These are phyloP conservation scores for Exutisphaerella laricina DNA, from an alignment of 2,329 filamentous ascomycete genomes.

Conservation along the genomic window DNA sequence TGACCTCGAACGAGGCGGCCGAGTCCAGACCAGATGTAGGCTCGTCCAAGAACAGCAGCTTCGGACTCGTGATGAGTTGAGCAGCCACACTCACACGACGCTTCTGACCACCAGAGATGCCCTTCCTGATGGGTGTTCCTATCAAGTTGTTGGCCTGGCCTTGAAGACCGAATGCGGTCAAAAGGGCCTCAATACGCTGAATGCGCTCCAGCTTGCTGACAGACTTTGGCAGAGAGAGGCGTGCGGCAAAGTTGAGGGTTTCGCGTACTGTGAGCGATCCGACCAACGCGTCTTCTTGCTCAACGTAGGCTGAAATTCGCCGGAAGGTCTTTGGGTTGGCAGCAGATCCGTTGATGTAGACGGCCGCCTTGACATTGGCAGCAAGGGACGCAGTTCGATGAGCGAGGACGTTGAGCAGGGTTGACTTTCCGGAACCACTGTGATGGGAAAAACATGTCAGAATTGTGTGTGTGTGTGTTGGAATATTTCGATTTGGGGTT, in stretches of 20 bases:
- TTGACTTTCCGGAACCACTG: slow-evolving; percentile 68
- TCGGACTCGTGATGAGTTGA: slow-evolving; percentile 73
- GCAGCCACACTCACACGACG: slow-evolving; percentile 72
- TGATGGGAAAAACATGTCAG: too few relatives aligned
- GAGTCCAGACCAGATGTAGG: slow-evolving; percentile 81
- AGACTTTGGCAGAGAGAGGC: slow-evolving; percentile 53
- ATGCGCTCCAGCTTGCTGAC: slow-evolving; percentile 54
- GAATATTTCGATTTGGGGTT: too few relatives aligned
- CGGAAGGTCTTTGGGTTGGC: slow-evolving; percentile 54
- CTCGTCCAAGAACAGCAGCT: slow-evolving; percentile 77
- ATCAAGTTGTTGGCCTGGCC: slow-evolving; percentile 66
- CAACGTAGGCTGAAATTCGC: slow-evolving; percentile 68
- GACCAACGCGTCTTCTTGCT: slow-evolving; percentile 81
- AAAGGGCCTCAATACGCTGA: slow-evolving; percentile 58
- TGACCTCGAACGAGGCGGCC: slow-evolving; percentile 68
- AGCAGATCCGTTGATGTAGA: slow-evolving; percentile 58
- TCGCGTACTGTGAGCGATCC: slow-evolving; percentile 75
- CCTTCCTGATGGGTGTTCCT: slow-evolving; percentile 76
- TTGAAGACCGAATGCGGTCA: slow-evolving; percentile 67
- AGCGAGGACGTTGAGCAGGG: slow-evolving; percentile 73
- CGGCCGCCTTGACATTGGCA: slow-evolving; percentile 48
- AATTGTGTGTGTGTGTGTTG: too few relatives aligned
- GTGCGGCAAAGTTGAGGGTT: slow-evolving; percentile 71
- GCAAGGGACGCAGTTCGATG: slow-evolving; percentile 52
- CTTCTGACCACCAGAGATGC: slow-evolving; percentile 81